A percentile compares a stretch with the other conserved stretches of the same genome.
phyloP scores from a whole-genome alignment of 176 grass and related monocot species.

The Eragrostis nindensis region DNA sequence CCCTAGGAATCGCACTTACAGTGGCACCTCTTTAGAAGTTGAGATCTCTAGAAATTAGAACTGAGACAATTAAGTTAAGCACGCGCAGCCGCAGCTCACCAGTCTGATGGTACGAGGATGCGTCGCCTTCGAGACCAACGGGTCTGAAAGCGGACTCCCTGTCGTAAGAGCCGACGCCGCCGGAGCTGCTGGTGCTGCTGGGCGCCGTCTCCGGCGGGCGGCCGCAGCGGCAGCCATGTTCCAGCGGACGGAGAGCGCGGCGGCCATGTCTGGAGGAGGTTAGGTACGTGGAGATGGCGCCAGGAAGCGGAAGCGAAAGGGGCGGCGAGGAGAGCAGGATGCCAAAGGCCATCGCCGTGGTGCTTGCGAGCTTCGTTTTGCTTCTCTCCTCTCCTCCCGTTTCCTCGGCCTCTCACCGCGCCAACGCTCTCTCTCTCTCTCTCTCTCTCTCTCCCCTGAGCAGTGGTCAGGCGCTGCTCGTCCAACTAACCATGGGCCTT shows the following conservation, averaged over 20 bases:
- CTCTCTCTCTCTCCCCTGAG: not conserved
- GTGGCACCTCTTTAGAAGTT: not conserved
- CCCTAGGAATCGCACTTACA: too few relatives aligned
- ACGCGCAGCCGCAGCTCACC: constrained; percentile 50
- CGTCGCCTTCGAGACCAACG: constrained; percentile 19
- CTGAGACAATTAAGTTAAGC: constrained; percentile 6
- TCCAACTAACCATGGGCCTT: constrained; percentile 2
- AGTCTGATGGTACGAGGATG: not conserved
- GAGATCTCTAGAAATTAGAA: not conserved
- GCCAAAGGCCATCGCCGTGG: constrained; percentile 40
- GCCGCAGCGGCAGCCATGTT: constrained; percentile 35
- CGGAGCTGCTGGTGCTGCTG: constrained; percentile 25
- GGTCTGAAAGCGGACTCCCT: constrained; percentile 20
- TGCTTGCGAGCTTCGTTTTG: constrained; percentile 14
- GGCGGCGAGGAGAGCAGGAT: constrained; percentile 41
- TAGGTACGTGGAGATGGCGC: constrained; percentile 10
- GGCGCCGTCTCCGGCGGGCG: constrained; percentile 35
- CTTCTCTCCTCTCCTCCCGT: constrained; percentile 39
- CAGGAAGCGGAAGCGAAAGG: constrained; percentile 12
- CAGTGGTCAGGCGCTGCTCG: not conserved
- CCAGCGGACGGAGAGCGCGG: constrained; percentile 28
- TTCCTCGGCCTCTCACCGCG: constrained; percentile 14
- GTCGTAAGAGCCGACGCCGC: constrained; percentile 37
- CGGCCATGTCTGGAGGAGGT: not conserved
- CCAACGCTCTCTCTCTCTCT: constrained; percentile 31